phyloP scores from a whole-genome alignment of 768 basidiomycete species.

The Trametes cubensis region DNA sequence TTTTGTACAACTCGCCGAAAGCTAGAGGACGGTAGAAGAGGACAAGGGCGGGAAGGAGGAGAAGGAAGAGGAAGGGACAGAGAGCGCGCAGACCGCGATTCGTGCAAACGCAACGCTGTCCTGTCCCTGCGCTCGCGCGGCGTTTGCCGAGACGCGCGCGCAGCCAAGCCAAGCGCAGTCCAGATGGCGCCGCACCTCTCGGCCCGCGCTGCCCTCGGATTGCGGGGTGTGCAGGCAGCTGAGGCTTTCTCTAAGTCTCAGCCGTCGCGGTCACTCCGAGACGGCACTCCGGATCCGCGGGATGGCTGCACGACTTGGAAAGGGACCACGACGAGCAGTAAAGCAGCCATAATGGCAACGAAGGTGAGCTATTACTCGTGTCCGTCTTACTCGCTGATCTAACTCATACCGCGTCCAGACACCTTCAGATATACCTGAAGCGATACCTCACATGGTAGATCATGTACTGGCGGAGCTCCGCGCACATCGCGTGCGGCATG shows the following conservation, averaged over 20 bases:
- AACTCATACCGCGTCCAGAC: not conserved
- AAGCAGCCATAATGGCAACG: not conserved
- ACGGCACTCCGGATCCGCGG: not conserved
- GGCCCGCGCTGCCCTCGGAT: conserved; percentile 1
- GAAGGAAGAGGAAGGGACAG: not conserved
- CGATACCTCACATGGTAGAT: conserved; percentile 41
- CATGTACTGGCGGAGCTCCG: conserved; percentile 45
- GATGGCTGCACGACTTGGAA: not conserved
- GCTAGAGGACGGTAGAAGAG: not conserved
- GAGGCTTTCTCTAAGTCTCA: not conserved
- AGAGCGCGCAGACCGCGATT: not conserved
- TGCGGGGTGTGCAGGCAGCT: not conserved
- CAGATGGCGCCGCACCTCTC: not conserved
- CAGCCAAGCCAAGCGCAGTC: not conserved
- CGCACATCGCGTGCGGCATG: conserved; percentile 32
- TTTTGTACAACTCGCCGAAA: not conserved
- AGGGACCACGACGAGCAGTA: not conserved
- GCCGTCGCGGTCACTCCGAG: not conserved
- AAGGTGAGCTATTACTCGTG: not conserved
- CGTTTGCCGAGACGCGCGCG: conserved; percentile 10
- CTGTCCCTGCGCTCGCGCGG: conserved; percentile 5
- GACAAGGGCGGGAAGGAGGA: not conserved
- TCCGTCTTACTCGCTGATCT: not conserved
- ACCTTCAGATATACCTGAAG: conserved; percentile 26
- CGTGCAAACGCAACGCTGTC: not conserved